Base-by-base conservation (phyloP, 2,329 filamentous ascomycete genomes). In the Penicillium sp. region DNA sequence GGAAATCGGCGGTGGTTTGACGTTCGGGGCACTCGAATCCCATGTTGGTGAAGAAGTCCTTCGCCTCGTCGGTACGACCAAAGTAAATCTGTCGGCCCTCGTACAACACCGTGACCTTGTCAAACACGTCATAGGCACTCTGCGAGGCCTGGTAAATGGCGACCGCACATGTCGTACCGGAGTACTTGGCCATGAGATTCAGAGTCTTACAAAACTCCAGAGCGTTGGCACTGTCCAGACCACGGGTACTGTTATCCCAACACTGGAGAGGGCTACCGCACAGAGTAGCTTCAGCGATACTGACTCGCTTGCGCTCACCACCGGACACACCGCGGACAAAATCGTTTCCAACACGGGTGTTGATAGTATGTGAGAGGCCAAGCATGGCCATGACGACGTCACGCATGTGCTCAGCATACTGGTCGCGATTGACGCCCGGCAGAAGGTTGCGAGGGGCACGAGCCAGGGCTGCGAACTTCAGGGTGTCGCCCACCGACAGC, bases 51-150 rank as follows among this genome's bases (percentile, higher is more conserved):
- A 90, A 89, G 64, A 80, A 89, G 0, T 59, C 60, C 53, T 76
- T 82, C 0, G 85, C 86, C 2, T 74, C 65, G 4, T 58, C 59
- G 0, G 80, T 78, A 0, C 75, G 76, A 0, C 86, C 87, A 51
- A 84, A 90, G 68, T 81, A 91, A 54, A 91, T 89, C 57, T 89
- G 79, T 1, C 83, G 75, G 2, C 86, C 86, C 53, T 88, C 83
- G 57, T 89, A 87, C 0, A 89, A 68, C 0, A 90, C 81, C 0
- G 79, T 74, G 0, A 79, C 79, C 59, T 87, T 88, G 62, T 89
- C 84, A 50, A 89, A 89, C 16, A 79, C 67, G 44, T 81, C 74
- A 37, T 72, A 73, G 26, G 70, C 65, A 37, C 58, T 68, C 50
- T 73, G 69, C 5, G 68, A 69, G 23, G 70, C 70, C 52, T 73